Evolutionary conservation across 2,329 filamentous ascomycete genomes (phyloP).

Genomic region (Cladobotryum mycophilum): DNA sequence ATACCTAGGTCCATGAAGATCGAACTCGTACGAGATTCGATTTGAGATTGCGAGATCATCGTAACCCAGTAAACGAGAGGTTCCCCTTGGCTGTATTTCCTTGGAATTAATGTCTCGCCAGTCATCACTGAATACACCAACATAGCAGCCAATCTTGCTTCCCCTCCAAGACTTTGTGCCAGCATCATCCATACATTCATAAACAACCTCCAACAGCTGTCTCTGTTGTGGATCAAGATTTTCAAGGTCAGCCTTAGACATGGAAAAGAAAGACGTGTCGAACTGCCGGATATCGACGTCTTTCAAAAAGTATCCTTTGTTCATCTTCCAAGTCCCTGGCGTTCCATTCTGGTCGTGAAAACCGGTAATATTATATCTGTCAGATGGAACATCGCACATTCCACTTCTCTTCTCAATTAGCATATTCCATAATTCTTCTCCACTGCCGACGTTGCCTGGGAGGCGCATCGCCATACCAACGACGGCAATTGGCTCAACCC

Average conservation of each 20-base stretch:
- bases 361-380: conserved; percentile 13
- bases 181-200: conserved; percentile 13
- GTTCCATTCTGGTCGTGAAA: conserved; percentile 9
- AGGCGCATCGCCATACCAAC: conserved; percentile 36
- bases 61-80: conserved; percentile 20
- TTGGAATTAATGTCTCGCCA: conserved; percentile 7
- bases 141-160: conserved; percentile 10
- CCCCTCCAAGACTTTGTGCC: conserved; percentile 7
- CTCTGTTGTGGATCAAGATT: conserved; percentile 27
- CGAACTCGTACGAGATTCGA: conserved; percentile 25
- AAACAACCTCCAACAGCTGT: conserved; percentile 23
- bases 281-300: conserved; percentile 15
- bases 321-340: conserved; percentile 4
- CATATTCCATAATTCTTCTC: conserved; percentile 34
- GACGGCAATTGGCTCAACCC: conserved; percentile 29
- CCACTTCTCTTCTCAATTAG: conserved; percentile 15
- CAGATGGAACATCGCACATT: conserved; percentile 9
- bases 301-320: conserved; percentile 21
- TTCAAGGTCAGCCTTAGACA: conserved; percentile 21
- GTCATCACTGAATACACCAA: conserved; percentile 14
- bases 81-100: conserved; percentile 6
- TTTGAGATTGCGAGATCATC: conserved; percentile 22
- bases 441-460: conserved; percentile 30
- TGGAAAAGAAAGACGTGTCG: conserved; percentile 20
- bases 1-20: conserved; percentile 16